A percentile compares a stretch with the other conserved stretches of the same genome.
Evolutionary conservation across 306 rosid genomes (phyloP).

Genomic region (Begonia loranthoides): DNA sequence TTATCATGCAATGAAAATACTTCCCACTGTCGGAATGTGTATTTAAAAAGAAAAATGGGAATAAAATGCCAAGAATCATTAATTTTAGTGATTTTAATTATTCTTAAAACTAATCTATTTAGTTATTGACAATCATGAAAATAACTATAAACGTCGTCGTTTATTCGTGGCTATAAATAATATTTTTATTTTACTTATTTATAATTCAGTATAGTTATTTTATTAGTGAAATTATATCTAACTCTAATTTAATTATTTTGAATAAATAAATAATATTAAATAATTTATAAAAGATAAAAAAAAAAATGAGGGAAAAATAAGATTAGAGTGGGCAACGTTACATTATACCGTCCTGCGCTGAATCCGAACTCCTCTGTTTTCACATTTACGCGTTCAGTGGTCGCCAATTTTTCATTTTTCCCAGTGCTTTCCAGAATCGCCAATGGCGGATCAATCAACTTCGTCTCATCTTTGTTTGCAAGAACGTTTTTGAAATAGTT

Average conservation of each 20-base stretch:
- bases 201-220: not conserved
- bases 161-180: not conserved
- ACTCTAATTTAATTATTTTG: not conserved
- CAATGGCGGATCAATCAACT: constrained; percentile 24
- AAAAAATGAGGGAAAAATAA: not conserved
- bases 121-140: too few species aligned
- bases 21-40: too few species aligned
- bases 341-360: constrained; percentile 73
- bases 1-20: too few species aligned
- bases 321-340: constrained; percentile 20
- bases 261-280: not conserved
- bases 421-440: constrained; percentile 14
- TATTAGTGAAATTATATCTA: not conserved
- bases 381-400: constrained; percentile 6
- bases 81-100: too few species aligned
- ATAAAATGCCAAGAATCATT: too few species aligned
- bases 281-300: not conserved
- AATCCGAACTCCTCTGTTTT: constrained; percentile 19
- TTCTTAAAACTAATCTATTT: too few species aligned
- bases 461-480: constrained; percentile 13
- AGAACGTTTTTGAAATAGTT: constrained; percentile 40
- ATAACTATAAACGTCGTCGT: too few species aligned
- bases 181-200: not conserved
- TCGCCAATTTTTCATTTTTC: constrained; percentile 9
- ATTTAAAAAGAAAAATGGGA: too few species aligned